Base-by-base conservation (phyloP, 2,329 filamentous ascomycete genomes). In the Chaetomium sp. region DNA sequence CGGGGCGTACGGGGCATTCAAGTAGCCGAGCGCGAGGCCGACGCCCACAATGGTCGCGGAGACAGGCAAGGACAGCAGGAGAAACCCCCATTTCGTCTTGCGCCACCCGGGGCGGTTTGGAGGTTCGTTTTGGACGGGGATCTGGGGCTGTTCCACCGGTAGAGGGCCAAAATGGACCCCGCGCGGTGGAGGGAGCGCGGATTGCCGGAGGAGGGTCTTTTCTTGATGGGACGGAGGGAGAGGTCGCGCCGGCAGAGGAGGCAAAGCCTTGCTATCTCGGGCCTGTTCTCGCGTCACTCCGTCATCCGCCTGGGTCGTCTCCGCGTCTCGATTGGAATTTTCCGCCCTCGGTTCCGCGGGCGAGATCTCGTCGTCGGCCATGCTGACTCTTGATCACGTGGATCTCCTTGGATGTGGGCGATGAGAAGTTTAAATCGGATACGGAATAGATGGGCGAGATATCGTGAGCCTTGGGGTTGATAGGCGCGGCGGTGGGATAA, bases 21-120 rank as follows among this genome's bases (percentile, higher is more conserved):
- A 9, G n/a, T 46, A 37, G 19, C 53, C 53, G 9, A 60, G 47
- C 6, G 56, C 50, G 37, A 63, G 53, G 45, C 52, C 52, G 4
- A 64, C n/a, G 12, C 50, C 63, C 34, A 63, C 38, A 6, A 64
- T 59, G 14, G 57, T 37, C 3, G 49, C 53, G 2, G 44, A 59
- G 19, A 47, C 11, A 4, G 60, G 6, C 12, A 64, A 14, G 3
- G 61, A 62, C 19, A 58, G 11, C 14, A 51, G 27, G 4, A 52
- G 49, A 4, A 63, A 40, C 3, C 33, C 56, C 11, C 62, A 27
- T 40, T 64, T 63, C 0, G 49, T 33, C 33, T 37, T 51, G n/a
- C 56, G 49, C 61, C 61, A 61, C 12, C 19, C 37, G 2, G 55
- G 53, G 38, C 42, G 41, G 38, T 41, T 43, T 3, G 54, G 52